Evolutionary conservation across 139 green algal genomes (phyloP).

Genomic region (Chlamydomonas sp.): DNA sequence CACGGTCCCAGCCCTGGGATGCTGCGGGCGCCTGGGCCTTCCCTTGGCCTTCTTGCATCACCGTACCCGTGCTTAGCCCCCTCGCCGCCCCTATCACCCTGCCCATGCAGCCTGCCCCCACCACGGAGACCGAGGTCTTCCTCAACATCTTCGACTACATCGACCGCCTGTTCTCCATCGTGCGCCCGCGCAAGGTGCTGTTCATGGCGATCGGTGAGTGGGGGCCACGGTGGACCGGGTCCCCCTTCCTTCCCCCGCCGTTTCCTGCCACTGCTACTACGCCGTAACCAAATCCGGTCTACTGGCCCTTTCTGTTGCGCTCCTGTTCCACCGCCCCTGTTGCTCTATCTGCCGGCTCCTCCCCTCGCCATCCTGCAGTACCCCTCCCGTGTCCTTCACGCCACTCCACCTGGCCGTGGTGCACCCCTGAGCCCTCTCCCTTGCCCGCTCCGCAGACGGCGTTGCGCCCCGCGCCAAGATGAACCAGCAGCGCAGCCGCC

Average conservation of each 20-base stretch:
- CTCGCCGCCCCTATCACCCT: background rate
- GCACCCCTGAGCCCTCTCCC: too few species aligned
- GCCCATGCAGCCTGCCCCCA: slow-evolving; percentile 78
- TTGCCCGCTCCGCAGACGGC: slow-evolving; percentile 77
- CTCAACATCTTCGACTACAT: slow-evolving; percentile 99
- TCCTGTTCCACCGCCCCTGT: too few species aligned
- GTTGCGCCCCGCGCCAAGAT: slow-evolving; percentile 99
- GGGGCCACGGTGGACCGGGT: too few species aligned
- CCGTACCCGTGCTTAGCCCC: background rate
- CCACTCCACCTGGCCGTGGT: too few species aligned
- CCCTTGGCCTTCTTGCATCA: too few species aligned
- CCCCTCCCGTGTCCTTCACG: background rate
- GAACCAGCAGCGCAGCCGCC: slow-evolving; percentile 98
- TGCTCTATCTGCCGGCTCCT: background rate
- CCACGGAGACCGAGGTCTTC: slow-evolving; percentile 97
- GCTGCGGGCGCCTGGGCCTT: too few species aligned
- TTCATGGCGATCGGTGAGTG: slow-evolving; percentile 98
- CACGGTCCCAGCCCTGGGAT: too few species aligned
- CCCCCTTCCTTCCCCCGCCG: too few species aligned
- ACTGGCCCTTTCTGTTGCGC: too few species aligned
- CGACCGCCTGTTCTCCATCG: slow-evolving; percentile 96
- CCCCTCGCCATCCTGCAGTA: background rate
- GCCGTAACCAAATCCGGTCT: too few species aligned
- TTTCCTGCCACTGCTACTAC: too few species aligned
- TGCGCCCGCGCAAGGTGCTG: slow-evolving; percentile 95